Evolutionary conservation across 768 basidiomycete species (phyloP), one percentile per base, ranked within the genome.

Genomic region (Imleria badia): DNA sequence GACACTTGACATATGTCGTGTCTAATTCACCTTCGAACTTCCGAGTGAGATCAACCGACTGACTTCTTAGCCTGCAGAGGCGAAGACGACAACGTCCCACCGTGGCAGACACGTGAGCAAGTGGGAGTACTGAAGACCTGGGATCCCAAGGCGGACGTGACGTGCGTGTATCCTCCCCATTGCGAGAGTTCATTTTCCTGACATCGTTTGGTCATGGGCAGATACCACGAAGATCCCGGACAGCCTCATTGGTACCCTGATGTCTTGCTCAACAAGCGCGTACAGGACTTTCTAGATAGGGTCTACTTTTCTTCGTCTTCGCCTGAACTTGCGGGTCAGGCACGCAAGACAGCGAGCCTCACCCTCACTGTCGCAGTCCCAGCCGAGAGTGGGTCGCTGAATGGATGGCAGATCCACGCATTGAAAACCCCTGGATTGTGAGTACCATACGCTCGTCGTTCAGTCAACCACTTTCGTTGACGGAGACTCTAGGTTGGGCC

Each of bases 41-140:
- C 17, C 20, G 19, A 17, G 14, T 15, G 12, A 12, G 30, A 11
- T 31, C 23, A 40, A 20, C 35, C 51, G 33, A 45, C 33, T n/a
- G 26, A 51, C 17, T 30, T 19, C 7, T 9, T 45, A 23, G 11
- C 10, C n/a, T 46, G 34, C 60, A 90, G 89, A 19, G 89, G 87
- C 3, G 75, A 76, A 35, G 94, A 97, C 65, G 82, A 85, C 36
- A 95, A 97, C 56, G 94, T 97, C 5, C 92, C 94, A 2, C 81
- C 84, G 0, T 91, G 91, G 83, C 93, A 96, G 60, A 82, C 85
- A 3, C 80, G 94, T 20, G 84, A 87, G 66, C 74, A 81, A 12
- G 75, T 89, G 4, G 75, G 78, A 23, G 70, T 84, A 17, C 57
- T 94, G 29, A 78, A 79, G 56, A 74, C 81, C 3, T 88, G 84